Percentiles rank a stretch among this genome's conserved stretches.
These are phyloP conservation scores for Fraxinus dipetala DNA, from an alignment of 305 asterid genomes.

Conservation along the genomic window DNA sequence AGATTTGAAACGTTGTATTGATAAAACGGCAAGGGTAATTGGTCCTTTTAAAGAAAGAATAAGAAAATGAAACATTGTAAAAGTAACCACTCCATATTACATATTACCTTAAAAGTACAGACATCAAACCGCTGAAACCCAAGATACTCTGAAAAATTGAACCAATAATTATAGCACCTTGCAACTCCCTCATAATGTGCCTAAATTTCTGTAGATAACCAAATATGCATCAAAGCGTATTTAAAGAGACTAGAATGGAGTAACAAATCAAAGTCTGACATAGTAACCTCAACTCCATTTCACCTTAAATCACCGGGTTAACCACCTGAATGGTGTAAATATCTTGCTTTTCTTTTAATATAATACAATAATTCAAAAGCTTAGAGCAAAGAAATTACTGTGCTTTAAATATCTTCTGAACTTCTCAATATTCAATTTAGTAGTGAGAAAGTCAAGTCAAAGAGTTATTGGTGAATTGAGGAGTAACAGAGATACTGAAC, in stretches of 20 bases:
- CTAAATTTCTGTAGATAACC: slow-evolving; percentile 68
- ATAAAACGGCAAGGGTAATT: not conserved
- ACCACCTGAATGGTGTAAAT: not conserved
- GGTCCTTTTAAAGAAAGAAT: slow-evolving; percentile 6
- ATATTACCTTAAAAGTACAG: slow-evolving; percentile 70
- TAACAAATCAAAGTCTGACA: not conserved
- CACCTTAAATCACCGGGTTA: not conserved
- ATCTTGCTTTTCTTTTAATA: not conserved
- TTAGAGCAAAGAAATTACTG: not conserved
- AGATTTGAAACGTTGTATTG: not conserved
- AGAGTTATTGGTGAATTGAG: not conserved
- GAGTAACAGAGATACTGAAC: not conserved
- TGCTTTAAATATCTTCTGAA: not conserved
- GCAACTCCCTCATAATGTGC: slow-evolving; percentile 90
- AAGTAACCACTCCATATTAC: slow-evolving; percentile 13
- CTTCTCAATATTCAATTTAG: not conserved
- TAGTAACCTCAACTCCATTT: not conserved
- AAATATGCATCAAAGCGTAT: slow-evolving; percentile 6
- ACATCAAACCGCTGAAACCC: slow-evolving; percentile 94
- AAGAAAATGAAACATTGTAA: slow-evolving; percentile 9
- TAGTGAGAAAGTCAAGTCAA: not conserved
- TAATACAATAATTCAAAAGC: not conserved
- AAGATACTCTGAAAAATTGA: slow-evolving; percentile 75
- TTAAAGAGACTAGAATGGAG: not conserved
- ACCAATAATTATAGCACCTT: slow-evolving; percentile 90